Conservation (phyloP, 768 basidiomycete genomes). For the Sarcodon sp. region DNA sequence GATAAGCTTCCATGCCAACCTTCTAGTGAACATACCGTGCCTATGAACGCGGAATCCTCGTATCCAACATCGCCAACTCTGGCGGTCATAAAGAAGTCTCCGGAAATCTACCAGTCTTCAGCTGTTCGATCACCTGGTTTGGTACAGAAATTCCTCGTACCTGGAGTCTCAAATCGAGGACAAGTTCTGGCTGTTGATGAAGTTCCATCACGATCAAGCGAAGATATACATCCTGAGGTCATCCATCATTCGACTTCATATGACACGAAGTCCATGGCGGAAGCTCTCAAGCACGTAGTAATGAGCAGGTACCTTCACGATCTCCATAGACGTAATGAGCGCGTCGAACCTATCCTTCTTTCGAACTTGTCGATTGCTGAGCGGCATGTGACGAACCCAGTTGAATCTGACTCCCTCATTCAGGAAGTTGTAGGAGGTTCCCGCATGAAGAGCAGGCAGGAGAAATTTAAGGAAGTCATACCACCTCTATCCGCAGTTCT, state of each 20-base stretch:
- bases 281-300: conserved; percentile 51
- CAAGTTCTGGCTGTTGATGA: too few species aligned
- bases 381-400: conserved; percentile 12
- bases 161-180: too few species aligned
- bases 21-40: too few species aligned
- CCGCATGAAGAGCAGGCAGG: conserved; percentile 20
- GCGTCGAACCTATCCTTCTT: conserved; percentile 47
- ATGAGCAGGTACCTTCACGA: conserved; percentile 49
- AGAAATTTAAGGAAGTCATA: conserved; percentile 26
- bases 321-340: conserved; percentile 47
- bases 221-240: too few species aligned
- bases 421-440: conserved; percentile 30
- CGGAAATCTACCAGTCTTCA: too few species aligned
- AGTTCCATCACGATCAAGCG: too few species aligned
- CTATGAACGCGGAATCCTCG: too few species aligned
- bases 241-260: not conserved
- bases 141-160: too few species aligned
- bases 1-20: too few species aligned
- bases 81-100: too few species aligned
- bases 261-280: conserved; percentile 28
- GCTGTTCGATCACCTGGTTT: too few species aligned
- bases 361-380: conserved; percentile 39
- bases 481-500: conserved; percentile 43
- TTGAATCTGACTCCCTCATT: conserved; percentile 27
- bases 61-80: too few species aligned